Evolutionary conservation across 2,329 filamentous ascomycete genomes (phyloP), one percentile per base, ranked within the genome.

Genomic region (Incumbomyces lentus): DNA sequence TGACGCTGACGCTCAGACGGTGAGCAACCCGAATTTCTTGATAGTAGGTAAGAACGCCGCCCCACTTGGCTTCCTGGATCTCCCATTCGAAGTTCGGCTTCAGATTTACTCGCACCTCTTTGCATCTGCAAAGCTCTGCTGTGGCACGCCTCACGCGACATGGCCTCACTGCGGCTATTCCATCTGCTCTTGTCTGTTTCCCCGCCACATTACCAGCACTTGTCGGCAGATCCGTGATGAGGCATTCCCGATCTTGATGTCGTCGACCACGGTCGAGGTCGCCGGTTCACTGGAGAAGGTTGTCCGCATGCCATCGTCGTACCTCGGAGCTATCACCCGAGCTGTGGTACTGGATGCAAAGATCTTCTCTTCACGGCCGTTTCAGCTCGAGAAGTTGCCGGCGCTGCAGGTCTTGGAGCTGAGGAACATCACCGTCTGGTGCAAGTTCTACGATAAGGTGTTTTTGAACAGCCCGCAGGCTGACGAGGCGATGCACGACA

Each of bases 101-200:
- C 33, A 50, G 32, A 48, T 52, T 29, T 52, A 48, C 44, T 33
- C 29, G 6, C 38, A 46, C 32, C 40, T 52, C 8, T 52, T 52
- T 22, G 37, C 29, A n/a, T 35, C 12, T 7, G 44, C 41, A 13
- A 46, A 46, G 36, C 37, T 46, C 14, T 33, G 8, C 30, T 34
- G 36, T 22, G 37, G 31, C n/a, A 33, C 44, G 29, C 36, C 44
- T 3, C 35, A 46, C 29, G 14, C 17, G 17, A 35, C 35, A 12
- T 40, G 44, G 44, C 36, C 44, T 2, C 14, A 35, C 11, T 52
- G 50, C 31, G 41, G 44, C 7, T 26, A 18, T n/a, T 19, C 44
- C 8, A 38, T 52, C 14, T 52, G 50, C 46, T 38, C 36, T 8
- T 52, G 50, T 37, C 32, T 35, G 7, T 50, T 52, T 26, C 48